Percentiles rank a stretch among this genome's conserved stretches.
These are phyloP conservation scores for Dendrobium huoshanense DNA, from an alignment of 106 monocot genomes.

Conservation along the genomic window DNA sequence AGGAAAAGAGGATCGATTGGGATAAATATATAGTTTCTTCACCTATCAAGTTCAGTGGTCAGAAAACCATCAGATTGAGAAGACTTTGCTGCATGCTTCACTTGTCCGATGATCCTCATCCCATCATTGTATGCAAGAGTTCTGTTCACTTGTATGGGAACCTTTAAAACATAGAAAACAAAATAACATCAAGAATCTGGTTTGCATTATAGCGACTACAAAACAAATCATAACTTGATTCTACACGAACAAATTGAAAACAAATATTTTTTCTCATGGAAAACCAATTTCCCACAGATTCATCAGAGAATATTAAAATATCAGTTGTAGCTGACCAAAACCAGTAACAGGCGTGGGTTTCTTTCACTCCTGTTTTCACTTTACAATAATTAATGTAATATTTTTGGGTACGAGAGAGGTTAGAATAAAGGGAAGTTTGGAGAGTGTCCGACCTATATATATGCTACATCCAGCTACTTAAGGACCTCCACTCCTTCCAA, in stretches of 20 bases:
- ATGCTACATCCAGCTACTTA: too few species aligned
- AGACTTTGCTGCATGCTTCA: conserved; percentile 17
- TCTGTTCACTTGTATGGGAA: conserved; percentile 77
- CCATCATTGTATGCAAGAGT: conserved; percentile 69
- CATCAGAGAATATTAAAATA: too few species aligned
- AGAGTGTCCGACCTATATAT: too few species aligned
- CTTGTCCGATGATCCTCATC: conserved; percentile 60
- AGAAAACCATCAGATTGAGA: conserved; percentile 30
- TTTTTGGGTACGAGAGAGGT: too few species aligned
- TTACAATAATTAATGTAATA: too few species aligned
- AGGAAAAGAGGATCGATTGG: not conserved
- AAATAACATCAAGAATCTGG: not conserved
- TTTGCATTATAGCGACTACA: not conserved
- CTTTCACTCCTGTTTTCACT: too few species aligned
- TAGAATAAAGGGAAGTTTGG: too few species aligned
- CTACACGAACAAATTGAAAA: not conserved
- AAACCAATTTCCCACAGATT: too few species aligned
- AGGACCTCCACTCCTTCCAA: too few species aligned
- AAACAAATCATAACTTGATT: not conserved
- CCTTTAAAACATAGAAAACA: conserved; percentile 23
- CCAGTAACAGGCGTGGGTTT: too few species aligned
- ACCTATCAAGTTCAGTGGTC: conserved; percentile 59
- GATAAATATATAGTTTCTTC: not conserved
- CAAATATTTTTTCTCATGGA: too few species aligned
- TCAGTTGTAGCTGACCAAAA: too few species aligned